Conservation (phyloP, 495 filamentous ascomycete genomes). For the Tuber melanosporum region DNA sequence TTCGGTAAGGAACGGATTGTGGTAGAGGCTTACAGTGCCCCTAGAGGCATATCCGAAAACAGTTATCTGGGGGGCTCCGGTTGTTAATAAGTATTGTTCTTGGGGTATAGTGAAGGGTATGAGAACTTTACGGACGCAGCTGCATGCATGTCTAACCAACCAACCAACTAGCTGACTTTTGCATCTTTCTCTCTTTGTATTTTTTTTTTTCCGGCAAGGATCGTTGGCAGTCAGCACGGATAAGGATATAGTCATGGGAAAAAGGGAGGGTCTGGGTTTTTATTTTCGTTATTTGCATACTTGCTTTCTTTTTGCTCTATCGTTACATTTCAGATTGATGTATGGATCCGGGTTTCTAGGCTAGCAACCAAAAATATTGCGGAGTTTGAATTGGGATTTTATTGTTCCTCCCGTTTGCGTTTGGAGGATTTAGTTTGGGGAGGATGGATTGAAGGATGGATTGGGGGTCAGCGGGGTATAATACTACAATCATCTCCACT, state of each 20-base stretch:
- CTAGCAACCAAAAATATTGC: not conserved
- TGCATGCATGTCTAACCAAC: not conserved
- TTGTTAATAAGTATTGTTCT: not conserved
- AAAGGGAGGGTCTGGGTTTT: not conserved
- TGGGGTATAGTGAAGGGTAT: not conserved
- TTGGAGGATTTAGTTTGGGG: not conserved
- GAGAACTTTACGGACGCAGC: not conserved
- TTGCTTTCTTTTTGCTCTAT: not conserved
- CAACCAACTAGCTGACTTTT: not conserved
- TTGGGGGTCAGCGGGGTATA: not conserved
- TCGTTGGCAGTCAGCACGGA: not conserved
- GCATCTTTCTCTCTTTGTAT: not conserved
- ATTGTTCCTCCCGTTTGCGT: not conserved
- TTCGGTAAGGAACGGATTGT: not conserved
- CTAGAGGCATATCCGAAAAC: not conserved
- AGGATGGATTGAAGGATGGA: not conserved
- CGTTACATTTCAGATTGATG: not conserved
- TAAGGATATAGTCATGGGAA: not conserved
- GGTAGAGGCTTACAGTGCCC: not conserved
- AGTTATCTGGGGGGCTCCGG: not conserved
- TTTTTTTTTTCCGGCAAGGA: not conserved
- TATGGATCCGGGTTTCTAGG: not conserved
- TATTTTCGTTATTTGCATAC: not conserved
- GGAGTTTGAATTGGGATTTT: not conserved
- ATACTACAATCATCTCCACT: not conserved